phyloP scores from a whole-genome alignment of 2,329 filamentous ascomycete genomes.

The Aspergillus sp. region DNA sequence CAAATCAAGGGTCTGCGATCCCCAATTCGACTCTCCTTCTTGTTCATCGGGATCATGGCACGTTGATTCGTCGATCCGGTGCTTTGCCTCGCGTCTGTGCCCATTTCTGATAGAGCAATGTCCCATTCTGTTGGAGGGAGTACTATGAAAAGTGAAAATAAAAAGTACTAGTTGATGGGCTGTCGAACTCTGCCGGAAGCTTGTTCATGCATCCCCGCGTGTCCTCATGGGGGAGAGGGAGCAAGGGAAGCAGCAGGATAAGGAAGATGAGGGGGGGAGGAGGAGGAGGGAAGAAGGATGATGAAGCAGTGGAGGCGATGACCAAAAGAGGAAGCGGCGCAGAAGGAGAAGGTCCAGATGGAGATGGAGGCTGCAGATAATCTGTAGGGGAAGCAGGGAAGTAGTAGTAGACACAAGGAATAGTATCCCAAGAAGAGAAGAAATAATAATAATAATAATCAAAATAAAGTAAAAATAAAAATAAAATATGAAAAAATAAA shows the following conservation, averaged over 20 bases:
- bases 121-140: not conserved
- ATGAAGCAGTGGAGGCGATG: conserved; percentile 6
- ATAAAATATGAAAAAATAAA: conserved; percentile 2
- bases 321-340: not conserved
- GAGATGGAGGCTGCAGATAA: conserved; percentile 12
- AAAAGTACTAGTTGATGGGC: conserved; percentile 9
- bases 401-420: not conserved
- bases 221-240: conserved; percentile 15
- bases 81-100: conserved; percentile 26
- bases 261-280: not conserved
- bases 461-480: conserved; percentile 5
- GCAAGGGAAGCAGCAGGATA: not conserved
- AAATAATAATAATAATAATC: conserved; percentile 4
- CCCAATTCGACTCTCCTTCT: conserved; percentile 12
- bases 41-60: conserved; percentile 24
- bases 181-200: conserved; percentile 28
- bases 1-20: conserved; percentile 38
- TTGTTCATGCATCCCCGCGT: conserved; percentile 25
- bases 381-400: conserved; percentile 5
- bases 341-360: conserved; percentile 1
- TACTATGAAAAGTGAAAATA: not conserved
- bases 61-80: conserved; percentile 36
- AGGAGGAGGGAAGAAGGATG: not conserved
- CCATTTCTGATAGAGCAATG: conserved; percentile 37
- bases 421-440: not conserved